Evolutionary conservation across 768 basidiomycete species (phyloP).

Genomic region (Pilatotrama ljubarskyi): DNA sequence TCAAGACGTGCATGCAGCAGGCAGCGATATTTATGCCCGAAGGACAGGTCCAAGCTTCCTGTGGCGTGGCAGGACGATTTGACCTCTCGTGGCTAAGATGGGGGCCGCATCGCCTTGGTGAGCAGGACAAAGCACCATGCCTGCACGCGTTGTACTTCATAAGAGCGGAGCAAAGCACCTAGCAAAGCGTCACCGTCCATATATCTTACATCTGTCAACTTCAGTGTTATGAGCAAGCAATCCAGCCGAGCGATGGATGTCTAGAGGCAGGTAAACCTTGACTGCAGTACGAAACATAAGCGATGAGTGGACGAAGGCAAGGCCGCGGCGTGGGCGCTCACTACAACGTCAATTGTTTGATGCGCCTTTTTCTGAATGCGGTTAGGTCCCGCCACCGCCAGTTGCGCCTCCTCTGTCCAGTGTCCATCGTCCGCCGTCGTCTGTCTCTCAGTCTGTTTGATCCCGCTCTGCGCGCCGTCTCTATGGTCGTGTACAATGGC

Average conservation of each 20-base stretch:
- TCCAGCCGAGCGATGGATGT: no score
- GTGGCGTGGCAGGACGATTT: background rate
- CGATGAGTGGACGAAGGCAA: background rate
- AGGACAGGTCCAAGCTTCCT: background rate
- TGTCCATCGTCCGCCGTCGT: background rate
- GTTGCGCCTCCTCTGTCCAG: background rate
- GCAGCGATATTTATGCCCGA: background rate
- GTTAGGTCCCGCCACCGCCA: background rate
- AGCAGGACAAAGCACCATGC: background rate
- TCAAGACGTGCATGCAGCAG: background rate
- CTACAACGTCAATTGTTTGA: no score
- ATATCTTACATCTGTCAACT: background rate
- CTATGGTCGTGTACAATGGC: background rate
- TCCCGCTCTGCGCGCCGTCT: background rate
- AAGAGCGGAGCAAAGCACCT: constrained; percentile 7
- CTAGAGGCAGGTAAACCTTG: no score
- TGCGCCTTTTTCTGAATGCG: background rate
- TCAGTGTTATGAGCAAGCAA: no score
- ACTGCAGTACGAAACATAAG: no score
- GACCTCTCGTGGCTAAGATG: background rate
- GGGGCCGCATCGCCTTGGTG: background rate
- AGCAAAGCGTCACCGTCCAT: background rate
- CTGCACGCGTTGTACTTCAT: background rate
- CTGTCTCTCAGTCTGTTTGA: background rate
- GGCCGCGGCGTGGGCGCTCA: background rate